Conservation (phyloP, 2,329 filamentous ascomycete genomes). For the Aureobasidium sp. region DNA sequence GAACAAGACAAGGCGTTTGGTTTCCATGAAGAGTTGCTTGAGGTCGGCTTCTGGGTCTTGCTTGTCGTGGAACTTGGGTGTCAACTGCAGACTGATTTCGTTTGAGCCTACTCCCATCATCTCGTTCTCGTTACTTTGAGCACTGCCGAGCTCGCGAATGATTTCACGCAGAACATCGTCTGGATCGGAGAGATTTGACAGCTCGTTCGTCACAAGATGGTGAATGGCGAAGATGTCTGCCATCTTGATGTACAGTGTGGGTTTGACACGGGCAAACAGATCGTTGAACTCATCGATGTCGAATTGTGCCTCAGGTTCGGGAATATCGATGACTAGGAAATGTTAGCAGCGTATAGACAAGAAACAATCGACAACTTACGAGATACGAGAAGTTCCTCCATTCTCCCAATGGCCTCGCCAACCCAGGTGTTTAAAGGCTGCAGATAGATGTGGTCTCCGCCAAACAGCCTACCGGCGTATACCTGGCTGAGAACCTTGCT, state of each 20-base stretch:
- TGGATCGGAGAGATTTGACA: slow-evolving; percentile 67
- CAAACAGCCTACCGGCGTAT: slow-evolving; percentile 78
- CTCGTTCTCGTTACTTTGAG: slow-evolving; percentile 93
- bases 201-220: slow-evolving; percentile 71
- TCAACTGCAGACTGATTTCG: slow-evolving; percentile 85
- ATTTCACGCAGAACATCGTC: slow-evolving; percentile 89
- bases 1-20: slow-evolving; percentile 92
- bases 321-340: slow-evolving; percentile 60
- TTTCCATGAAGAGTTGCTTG: slow-evolving; percentile 95
- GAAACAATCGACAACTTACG: slow-evolving; percentile 31
- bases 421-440: slow-evolving; percentile 92
- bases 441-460: slow-evolving; percentile 88
- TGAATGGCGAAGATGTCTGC: slow-evolving; percentile 95
- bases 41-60: slow-evolving; percentile 89
- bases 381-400: slow-evolving; percentile 65
- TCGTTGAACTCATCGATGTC: slow-evolving; percentile 99
- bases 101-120: slow-evolving; percentile 77
- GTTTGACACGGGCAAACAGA: slow-evolving; percentile 90
- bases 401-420: slow-evolving; percentile 70
- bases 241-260: slow-evolving; percentile 99
- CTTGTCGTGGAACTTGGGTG: slow-evolving; percentile 78
- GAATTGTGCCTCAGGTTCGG: slow-evolving; percentile 82
- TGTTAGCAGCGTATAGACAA: background rate
- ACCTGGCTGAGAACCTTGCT: slow-evolving; percentile 87
- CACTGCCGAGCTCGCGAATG: slow-evolving; percentile 86